phyloP scores from a whole-genome alignment of 306 rosid species.

The Prunus padus region DNA sequence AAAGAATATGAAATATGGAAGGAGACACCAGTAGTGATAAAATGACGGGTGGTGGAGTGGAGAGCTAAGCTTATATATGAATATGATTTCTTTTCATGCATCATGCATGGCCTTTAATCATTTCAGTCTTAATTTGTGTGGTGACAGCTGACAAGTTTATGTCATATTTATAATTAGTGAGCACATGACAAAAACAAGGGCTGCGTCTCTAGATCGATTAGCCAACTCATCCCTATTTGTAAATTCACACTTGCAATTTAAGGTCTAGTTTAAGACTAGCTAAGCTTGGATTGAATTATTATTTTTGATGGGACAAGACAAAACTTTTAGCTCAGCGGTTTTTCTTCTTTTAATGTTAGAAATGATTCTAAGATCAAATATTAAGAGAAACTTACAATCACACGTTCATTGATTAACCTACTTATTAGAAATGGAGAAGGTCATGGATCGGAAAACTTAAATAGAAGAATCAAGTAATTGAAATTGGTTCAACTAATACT shows the following conservation, averaged over 20 bases:
- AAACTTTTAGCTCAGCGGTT: too few species aligned
- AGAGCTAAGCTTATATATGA: neutral
- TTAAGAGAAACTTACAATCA: too few species aligned
- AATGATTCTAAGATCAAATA: too few species aligned
- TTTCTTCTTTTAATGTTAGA: too few species aligned
- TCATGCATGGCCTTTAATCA: slow-evolving; percentile 9
- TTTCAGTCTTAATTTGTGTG: neutral
- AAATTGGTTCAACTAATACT: too few species aligned
- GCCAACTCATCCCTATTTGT: neutral
- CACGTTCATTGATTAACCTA: too few species aligned
- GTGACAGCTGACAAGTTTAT: neutral
- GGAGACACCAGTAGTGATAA: slow-evolving; percentile 7
- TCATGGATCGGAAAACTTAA: too few species aligned
- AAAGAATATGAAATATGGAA: neutral
- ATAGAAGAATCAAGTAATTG: too few species aligned
- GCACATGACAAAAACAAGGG: slow-evolving; percentile 1
- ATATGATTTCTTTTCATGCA: slow-evolving; percentile 9
- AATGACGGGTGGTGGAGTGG: neutral
- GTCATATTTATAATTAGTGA: neutral
- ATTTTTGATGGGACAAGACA: neutral
- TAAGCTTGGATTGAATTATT: neutral
- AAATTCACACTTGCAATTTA: neutral
- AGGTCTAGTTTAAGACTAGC: neutral
- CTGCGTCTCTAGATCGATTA: neutral
- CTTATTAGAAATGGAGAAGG: too few species aligned